These are phyloP conservation scores for Phytophthora brassicae DNA, from an alignment of 352 stramenopile genomes.

Conservation along the genomic window DNA sequence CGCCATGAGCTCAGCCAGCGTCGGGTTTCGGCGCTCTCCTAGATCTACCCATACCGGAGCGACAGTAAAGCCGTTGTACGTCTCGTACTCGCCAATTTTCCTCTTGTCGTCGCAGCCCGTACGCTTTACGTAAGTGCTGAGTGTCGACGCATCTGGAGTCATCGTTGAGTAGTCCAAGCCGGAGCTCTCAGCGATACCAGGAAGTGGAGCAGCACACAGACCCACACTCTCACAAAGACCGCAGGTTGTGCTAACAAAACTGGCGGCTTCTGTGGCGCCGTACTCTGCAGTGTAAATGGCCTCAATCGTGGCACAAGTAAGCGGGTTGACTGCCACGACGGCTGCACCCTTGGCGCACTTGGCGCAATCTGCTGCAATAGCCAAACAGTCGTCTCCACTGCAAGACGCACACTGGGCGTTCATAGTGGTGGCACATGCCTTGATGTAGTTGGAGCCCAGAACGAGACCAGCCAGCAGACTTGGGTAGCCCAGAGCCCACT, in stretches of 20 bases:
- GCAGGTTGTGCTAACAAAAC: conserved; percentile 41
- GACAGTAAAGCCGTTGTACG: conserved; percentile 56
- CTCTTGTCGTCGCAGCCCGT: conserved; percentile 68
- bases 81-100: conserved; percentile 63
- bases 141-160: conserved; percentile 33
- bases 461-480: conserved; percentile 65
- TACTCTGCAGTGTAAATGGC: conserved; percentile 47
- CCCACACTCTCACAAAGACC: conserved; percentile 47
- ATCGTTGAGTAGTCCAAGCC: conserved; percentile 56
- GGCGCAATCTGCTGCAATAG: conserved; percentile 40
- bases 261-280: conserved; percentile 36
- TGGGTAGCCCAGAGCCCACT: conserved; percentile 76
- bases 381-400: conserved; percentile 33
- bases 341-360: conserved; percentile 39
- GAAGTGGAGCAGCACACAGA: conserved; percentile 62
- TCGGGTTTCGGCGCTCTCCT: conserved; percentile 58
- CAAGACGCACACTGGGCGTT: conserved; percentile 51
- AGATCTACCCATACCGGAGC: conserved; percentile 57
- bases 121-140: conserved; percentile 54
- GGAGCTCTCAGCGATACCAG: conserved; percentile 54
- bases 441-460: conserved; percentile 57
- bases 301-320: conserved; percentile 45
- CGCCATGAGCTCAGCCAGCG: conserved; percentile 51
- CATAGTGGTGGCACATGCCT: conserved; percentile 39
- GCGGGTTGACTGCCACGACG: conserved; percentile 45